Conservation (phyloP, 768 basidiomycete genomes). For the Suillus hirtellus region DNA sequence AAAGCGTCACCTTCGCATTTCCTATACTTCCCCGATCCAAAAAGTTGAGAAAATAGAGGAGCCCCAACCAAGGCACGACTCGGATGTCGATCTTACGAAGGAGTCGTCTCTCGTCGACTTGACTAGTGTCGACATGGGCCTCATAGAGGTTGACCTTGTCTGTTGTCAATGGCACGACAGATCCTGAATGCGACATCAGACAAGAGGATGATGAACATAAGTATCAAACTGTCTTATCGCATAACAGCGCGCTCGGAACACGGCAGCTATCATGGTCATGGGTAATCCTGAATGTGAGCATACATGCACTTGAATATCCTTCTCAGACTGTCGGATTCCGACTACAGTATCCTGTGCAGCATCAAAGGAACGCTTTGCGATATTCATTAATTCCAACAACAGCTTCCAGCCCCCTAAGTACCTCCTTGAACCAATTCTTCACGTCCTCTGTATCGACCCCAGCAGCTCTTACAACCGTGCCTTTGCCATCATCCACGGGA, state of each 20-base stretch:
- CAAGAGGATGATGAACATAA: neutral
- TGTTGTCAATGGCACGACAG: neutral
- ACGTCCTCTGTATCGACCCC: constrained; percentile 78
- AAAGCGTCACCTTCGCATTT: constrained; percentile 60
- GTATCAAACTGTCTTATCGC: constrained; percentile 1
- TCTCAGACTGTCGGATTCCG: neutral
- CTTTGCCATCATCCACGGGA: constrained; percentile 44
- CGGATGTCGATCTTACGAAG: constrained; percentile 61
- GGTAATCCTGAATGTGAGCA: neutral
- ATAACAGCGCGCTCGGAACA: neutral
- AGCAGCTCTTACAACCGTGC: constrained; percentile 70
- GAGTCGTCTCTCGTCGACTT: constrained; percentile 55
- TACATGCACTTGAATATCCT: neutral
- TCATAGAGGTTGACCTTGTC: constrained; percentile 36
- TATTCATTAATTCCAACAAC: constrained; percentile 67
- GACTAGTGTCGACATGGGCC: constrained; percentile 52
- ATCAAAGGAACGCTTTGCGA: constrained; percentile 57
- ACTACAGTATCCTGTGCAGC: neutral
- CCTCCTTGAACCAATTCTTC: constrained; percentile 63
- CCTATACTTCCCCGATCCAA: constrained; percentile 65
- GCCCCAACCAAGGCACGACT: constrained; percentile 73
- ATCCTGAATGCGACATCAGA: constrained; percentile 2
- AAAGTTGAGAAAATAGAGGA: constrained; percentile 77
- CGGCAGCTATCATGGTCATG: neutral
- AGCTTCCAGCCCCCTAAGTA: constrained; percentile 50